Base-by-base conservation (phyloP, 495 filamentous ascomycete species). In the Neurospora terricola region DNA sequence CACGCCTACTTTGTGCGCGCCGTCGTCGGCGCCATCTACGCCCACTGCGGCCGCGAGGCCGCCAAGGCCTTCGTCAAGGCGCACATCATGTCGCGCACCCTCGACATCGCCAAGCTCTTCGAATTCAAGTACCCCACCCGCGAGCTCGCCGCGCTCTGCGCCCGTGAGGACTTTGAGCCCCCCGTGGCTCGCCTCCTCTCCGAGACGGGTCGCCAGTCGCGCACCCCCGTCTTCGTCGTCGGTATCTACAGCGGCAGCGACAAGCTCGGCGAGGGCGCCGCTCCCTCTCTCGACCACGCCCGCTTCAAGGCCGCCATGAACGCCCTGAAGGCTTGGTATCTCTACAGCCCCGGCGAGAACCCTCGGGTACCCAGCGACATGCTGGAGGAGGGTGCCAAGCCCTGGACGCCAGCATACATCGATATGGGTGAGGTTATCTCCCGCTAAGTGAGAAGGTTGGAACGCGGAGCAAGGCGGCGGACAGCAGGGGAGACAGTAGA, bases 321-420 rank as follows among this genome's bases (percentile, higher is more conserved):
- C 70, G 89, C 95, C 21, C 84, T 99, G 76, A 97, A 97, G 85
- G 86, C 88, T 21, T 99, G 96, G 96, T 99, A 98, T 82, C 85
- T 98, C 72, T 99, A 99, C 82, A 92, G 89, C 80, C 96, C 96
- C 12, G 83, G 84, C 69, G 81, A 83, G 27, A 70, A 89, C 70
- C 88, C 90, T 16, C 86, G 87, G 45, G 85, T 97, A 69, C 96
- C 96, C 36, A 96, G 92, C 81, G 90, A 94, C 66, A 92, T 90
- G 81, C 91, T 96, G 76, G 75, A 73, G 21, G 81, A 87, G 73
- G 85, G 83, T n/a, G 86, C 86, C 72, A 83, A 81, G 71, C 84
- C 85, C 14, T 98, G 94, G 91, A 91, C 90, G 81, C 91, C 54
- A n/a, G 89, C 89, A 30, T 85, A 95, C 79, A 88, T 99, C 73